Base-by-base conservation (phyloP, 768 basidiomycete species). In the Daedalea quercina region DNA sequence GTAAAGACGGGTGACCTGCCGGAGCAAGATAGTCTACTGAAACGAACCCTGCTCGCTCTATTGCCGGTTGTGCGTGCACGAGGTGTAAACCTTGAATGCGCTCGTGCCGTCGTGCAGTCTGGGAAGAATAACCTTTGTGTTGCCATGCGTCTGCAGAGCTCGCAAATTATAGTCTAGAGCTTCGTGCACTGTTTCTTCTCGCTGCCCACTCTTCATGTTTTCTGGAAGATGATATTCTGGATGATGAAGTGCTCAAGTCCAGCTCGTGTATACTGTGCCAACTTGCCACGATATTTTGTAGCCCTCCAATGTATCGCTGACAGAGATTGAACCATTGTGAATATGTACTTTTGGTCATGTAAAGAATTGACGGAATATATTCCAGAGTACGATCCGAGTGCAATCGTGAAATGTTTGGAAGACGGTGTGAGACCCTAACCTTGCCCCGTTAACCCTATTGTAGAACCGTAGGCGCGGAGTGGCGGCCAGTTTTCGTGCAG, bases 121-220 rank as follows among this genome's bases (percentile, higher is more conserved):
- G 50, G 55, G 15, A 61, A 55, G 40, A 54, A 56, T 33, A 56
- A 49, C 22, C 49, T 54, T 47, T 44, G 53, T 15, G 47, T 54
- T 17, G 45, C 44, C 13, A 35, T 61, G 15, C 33, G 28, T 11
- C 47, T 57, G 46, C 55, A 53, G 51, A 58, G 57, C 55, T 51
- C 58, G 52, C 44, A 46, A 19, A 25, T 34, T 15, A 23, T 33
- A 2, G 47, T 17, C 17, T 57, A 56, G 43, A 22, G 34, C 35
- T 4, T 31, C 41, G 41, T 58, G 34, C 43, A 52, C 35, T 24
- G 24, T 19, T 37, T 41, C 46, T 51, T 17, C 34, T 51, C n/a
- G n/a, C n/a, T n/a, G n/a, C n/a, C n/a, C n/a, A 55, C 53, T 55
- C 50, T 44, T 51, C 28, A 31, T 52, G 25, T 45, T 48, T 59